These are phyloP conservation scores for Streptanthus diversifolius DNA, from an alignment of 345 rosid species.

Conservation along the genomic window DNA sequence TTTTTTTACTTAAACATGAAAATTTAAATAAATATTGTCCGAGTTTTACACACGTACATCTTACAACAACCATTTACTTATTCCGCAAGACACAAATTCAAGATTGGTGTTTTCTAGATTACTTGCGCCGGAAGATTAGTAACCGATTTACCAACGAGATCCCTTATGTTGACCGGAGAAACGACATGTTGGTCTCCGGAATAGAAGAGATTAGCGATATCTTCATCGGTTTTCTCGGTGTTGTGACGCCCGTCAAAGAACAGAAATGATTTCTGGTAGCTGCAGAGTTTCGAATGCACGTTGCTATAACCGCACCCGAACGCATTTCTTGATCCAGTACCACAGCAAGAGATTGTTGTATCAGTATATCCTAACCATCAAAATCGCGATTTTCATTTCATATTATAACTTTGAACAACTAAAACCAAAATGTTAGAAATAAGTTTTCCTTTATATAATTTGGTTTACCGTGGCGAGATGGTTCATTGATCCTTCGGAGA, in stretches of 20 bases:
- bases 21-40: background rate
- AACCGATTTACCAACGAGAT: constrained; percentile 13
- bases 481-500: constrained; percentile 25
- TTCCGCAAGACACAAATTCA: background rate
- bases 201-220: constrained; percentile 24
- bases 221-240: constrained; percentile 33
- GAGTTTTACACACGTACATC: background rate
- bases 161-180: constrained; percentile 28
- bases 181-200: constrained; percentile 27
- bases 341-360: constrained; percentile 32
- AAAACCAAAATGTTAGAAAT: background rate
- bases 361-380: constrained; percentile 31
- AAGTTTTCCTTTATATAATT: background rate
- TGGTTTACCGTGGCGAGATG: constrained; percentile 5
- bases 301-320: constrained; percentile 30
- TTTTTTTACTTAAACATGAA: background rate
- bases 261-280: constrained; percentile 27
- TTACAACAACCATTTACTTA: constrained; percentile 20
- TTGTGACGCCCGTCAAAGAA: constrained; percentile 38
- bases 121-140: constrained; percentile 8
- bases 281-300: constrained; percentile 35
- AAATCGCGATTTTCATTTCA: background rate
- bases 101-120: constrained; percentile 5
- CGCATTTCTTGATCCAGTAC: constrained; percentile 33
- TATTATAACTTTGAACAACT: background rate